Base-by-base conservation (phyloP, 164 flowering plant genomes). In the Magnolia changhungtana region DNA sequence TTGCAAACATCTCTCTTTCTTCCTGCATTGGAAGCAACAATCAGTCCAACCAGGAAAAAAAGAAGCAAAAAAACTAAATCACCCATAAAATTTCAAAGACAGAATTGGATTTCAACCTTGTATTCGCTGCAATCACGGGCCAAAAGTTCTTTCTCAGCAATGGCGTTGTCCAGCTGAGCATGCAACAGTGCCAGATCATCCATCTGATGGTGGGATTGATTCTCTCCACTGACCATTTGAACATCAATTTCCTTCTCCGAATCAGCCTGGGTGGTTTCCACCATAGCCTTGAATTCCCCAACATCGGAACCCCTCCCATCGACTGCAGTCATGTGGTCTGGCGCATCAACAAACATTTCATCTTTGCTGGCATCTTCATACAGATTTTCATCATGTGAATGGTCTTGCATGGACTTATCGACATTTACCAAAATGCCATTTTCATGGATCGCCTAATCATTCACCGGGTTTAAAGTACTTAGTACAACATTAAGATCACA, bases 281-380 rank as follows among this genome's bases (percentile, higher is more conserved):
- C 20, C 45, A 8, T 13, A 49, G 50, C 72, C 66, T 45, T 50
- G 9, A 78, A 72, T 16, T 81, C 84, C 59, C 73, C 80, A 71
- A 55, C 49, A 74, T 78, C 83, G 52, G 19, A 21, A 73, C 37
- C 78, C 74, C 81, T 83, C 71, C 79, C 82, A 61, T 82, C 85
- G 69, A 68, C 18, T 37, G 68, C 70, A 49, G 69, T 76, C 74
- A 88, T 75, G 76, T 89, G 88, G 69, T 92, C 97, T 1, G 91
- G 83, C 52, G 91, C 91, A 83, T 92, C 95, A 51, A 89, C 88
- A 82, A 92, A 92, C 85, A 82, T 85, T 69, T 89, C 93, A 16
- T 91, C 93, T 77, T 81, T 87, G 63, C 81, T 87, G 13, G 81
- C 87, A 84, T 91, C 93, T 52, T 73, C 80, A 11, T 67, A 51